Evolutionary conservation across 1,284 basidiomycete species (phyloP).

Genomic region (Cutaneotrichosporon sp.): DNA sequence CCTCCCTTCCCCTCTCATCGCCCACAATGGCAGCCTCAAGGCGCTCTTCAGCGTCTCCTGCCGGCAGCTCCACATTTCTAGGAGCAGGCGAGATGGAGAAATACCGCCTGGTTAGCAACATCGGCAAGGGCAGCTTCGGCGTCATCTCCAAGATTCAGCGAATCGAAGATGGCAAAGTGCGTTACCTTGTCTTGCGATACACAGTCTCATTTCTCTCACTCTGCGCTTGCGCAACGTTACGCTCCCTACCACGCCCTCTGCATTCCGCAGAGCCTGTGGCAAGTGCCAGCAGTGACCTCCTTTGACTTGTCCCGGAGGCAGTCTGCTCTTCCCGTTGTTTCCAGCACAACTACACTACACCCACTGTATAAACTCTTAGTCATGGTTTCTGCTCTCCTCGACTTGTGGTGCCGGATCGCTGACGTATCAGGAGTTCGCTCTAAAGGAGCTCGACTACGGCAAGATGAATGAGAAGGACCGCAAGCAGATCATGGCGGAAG

Average conservation of each 20-base stretch:
- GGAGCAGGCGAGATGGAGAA: conserved; percentile 57
- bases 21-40: conserved; percentile 5
- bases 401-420: not conserved
- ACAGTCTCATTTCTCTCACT: no score
- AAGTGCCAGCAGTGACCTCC: no score
- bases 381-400: no score
- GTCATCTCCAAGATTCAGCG: conserved; percentile 88
- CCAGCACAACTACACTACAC: no score
- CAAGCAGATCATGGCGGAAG: conserved; percentile 95
- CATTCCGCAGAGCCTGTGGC: no score
- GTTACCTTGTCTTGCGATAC: no score
- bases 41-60: conserved; percentile 6
- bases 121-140: conserved; percentile 96
- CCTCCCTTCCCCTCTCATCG: not conserved
- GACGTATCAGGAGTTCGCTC: conserved; percentile 65
- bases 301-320: no score
- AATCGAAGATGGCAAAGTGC: conserved; percentile 74
- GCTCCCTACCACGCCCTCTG: no score
- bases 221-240: no score
- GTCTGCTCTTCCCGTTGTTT: no score
- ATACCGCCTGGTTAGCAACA: conserved; percentile 83
- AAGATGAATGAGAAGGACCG: conserved; percentile 87
- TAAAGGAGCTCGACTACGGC: conserved; percentile 94
- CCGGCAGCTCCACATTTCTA: conserved; percentile 26
- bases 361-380: no score